Base-by-base conservation (phyloP, 441 rosid genomes). In the Macaranga tanarius region DNA sequence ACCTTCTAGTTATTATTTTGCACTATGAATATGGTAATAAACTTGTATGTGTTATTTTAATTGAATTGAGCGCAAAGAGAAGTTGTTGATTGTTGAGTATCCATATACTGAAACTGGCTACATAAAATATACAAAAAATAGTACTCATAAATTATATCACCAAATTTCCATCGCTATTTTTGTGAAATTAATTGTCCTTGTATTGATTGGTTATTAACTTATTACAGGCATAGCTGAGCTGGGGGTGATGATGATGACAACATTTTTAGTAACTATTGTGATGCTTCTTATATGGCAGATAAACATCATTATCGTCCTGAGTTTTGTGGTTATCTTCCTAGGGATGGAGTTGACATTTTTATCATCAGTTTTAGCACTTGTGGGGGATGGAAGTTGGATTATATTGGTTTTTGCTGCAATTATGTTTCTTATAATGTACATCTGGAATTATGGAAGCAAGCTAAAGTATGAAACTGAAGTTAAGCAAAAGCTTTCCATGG, bases 241-340 rank as follows among this genome's bases (percentile, higher is more conserved):
- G 22, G 98, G 97, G 66, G 97, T 95, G 80, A 95, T 95, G 99
- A 95, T 92, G 98, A 95, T 91, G 91, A 95, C 97, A 59, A 90
- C 98, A 69, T 67, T 90, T 67, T 83, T 95, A 73, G 97, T 93
- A 71, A 95, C 96, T 40, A 75, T 95, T 60, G 96, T 92, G 76
- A 95, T 95, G 99, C 98, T 95, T 82, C 98, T 95, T 68, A 88
- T 95, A 82, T 95, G 99, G 99, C 96, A 88, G 88, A 92, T 90
- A 78, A 92, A 95, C 84, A 95, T 95, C 79, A 65, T 88, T 62
- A 62, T 92, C 28, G 97, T 88, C 65, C 79, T 88, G 70, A 86
- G 85, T 75, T 95, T 92, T 79, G 75, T 71, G 67, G 65, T 84
- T 75, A 66, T 92, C 62, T 90, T 92, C 90, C 86, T 91, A 5